phyloP scores from a whole-genome alignment of 768 basidiomycete species.

The Boletus rex-veris region DNA sequence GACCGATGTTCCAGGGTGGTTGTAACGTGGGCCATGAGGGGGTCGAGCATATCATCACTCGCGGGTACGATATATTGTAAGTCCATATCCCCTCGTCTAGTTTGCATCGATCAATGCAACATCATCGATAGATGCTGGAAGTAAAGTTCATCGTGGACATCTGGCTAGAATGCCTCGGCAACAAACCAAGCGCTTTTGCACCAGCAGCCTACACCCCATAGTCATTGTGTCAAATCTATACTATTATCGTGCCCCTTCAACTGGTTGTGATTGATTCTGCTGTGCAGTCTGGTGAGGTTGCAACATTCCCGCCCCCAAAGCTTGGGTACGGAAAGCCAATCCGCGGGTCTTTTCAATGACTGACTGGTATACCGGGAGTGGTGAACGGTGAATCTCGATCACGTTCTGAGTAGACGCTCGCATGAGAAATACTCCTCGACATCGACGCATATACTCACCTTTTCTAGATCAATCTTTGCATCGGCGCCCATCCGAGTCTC shows the following conservation, averaged over 20 bases:
- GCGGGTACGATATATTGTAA: slow-evolving; percentile 45
- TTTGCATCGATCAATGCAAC: background rate
- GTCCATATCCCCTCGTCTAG: background rate
- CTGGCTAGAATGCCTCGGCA: too few relatives aligned
- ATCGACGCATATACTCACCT: slow-evolving; percentile 43
- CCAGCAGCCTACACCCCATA: slow-evolving; percentile 4
- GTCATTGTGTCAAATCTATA: background rate
- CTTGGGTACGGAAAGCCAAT: slow-evolving; percentile 86
- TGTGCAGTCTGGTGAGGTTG: slow-evolving; percentile 32
- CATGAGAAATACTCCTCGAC: slow-evolving; percentile 1
- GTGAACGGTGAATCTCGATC: slow-evolving; percentile 90
- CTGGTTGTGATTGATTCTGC: slow-evolving; percentile 30
- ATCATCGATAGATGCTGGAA: slow-evolving; percentile 37
- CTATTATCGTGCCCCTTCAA: slow-evolving; percentile 27
- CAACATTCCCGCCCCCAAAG: slow-evolving; percentile 74
- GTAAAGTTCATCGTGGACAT: background rate
- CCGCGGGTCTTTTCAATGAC: slow-evolving; percentile 96
- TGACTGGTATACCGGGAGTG: slow-evolving; percentile 86
- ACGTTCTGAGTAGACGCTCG: slow-evolving; percentile 66
- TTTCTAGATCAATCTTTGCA: slow-evolving; percentile 96
- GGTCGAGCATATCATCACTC: slow-evolving; percentile 36
- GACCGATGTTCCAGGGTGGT: slow-evolving; percentile 31
- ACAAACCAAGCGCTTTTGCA: slow-evolving; percentile 1
- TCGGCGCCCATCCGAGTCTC: slow-evolving; percentile 96
- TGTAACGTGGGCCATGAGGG: slow-evolving; percentile 40